Conservation (phyloP, 345 rosid species). For the Salix arbutifolia region DNA sequence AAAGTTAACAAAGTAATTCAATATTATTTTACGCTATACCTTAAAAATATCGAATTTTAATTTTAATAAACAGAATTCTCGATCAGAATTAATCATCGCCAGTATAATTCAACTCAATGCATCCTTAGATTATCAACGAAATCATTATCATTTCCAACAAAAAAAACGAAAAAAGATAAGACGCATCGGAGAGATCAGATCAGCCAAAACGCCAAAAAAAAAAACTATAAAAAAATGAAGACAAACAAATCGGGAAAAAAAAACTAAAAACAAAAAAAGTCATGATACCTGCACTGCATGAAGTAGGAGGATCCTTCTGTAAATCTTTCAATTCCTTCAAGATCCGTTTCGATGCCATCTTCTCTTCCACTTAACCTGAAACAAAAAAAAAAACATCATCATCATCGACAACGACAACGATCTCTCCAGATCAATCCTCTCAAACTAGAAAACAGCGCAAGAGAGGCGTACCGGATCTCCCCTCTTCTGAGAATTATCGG, state of each 20-base stretch:
- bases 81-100: not conserved
- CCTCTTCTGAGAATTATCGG: not conserved
- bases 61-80: not conserved
- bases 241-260: no score
- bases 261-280: not conserved
- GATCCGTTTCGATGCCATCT: conserved; percentile 29
- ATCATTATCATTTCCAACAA: not conserved
- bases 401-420: not conserved
- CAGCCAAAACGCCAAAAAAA: not conserved
- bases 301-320: conserved; percentile 30
- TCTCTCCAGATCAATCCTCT: not conserved
- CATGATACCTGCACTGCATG: conserved; percentile 24
- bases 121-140: not conserved
- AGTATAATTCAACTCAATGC: not conserved
- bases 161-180: not conserved
- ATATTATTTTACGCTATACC: not conserved
- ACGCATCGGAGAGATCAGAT: not conserved
- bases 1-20: not conserved
- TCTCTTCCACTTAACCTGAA: not conserved
- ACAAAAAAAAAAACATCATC: not conserved
- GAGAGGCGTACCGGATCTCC: not conserved
- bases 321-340: conserved; percentile 29
- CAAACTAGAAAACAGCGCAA: not conserved
- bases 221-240: not conserved
- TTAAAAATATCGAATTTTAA: not conserved